These are phyloP conservation scores for Tricharina praecox DNA, from an alignment of 495 filamentous ascomycete genomes.

Conservation along the genomic window DNA sequence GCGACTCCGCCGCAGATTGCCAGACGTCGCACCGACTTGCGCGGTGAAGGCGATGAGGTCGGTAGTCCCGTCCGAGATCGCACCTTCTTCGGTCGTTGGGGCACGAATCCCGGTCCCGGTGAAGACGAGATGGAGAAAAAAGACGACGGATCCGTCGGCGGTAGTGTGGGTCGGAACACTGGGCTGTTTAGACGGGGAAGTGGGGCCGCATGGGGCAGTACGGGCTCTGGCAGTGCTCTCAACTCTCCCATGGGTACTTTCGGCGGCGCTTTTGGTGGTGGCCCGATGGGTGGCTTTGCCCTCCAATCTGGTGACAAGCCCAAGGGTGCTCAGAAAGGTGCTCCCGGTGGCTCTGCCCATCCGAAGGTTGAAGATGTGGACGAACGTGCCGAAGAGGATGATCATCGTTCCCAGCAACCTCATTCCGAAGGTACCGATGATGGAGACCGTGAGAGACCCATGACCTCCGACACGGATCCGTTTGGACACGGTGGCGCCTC, in stretches of 20 bases:
- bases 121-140: conserved; percentile 25
- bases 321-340: conserved; percentile 12
- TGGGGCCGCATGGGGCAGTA: conserved; percentile 18
- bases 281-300: conserved; percentile 25
- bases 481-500: conserved; percentile 37
- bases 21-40: conserved; percentile 53
- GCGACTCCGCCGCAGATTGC: conserved; percentile 42
- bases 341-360: conserved; percentile 31
- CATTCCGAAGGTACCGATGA: conserved; percentile 6
- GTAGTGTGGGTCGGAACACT: conserved; percentile 16
- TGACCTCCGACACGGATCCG: conserved; percentile 57
- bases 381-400: conserved; percentile 13
- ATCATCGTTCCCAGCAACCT: conserved; percentile 8
- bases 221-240: conserved; percentile 13
- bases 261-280: conserved; percentile 23
- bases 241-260: conserved; percentile 27
- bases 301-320: conserved; percentile 22
- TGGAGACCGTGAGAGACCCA: conserved; percentile 40
- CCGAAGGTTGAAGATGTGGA: conserved; percentile 23
- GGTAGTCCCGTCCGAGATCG: conserved; percentile 18
- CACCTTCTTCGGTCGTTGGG: conserved; percentile 31
- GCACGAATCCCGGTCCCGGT: conserved; percentile 30
- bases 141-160: conserved; percentile 18
- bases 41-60: conserved; percentile 31
- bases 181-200: conserved; percentile 24